A percentile compares a stretch with the other conserved stretches of the same genome.
Evolutionary conservation across 352 stramenopile species (phyloP).

Genomic region (Phytophthora boehmeriae): DNA sequence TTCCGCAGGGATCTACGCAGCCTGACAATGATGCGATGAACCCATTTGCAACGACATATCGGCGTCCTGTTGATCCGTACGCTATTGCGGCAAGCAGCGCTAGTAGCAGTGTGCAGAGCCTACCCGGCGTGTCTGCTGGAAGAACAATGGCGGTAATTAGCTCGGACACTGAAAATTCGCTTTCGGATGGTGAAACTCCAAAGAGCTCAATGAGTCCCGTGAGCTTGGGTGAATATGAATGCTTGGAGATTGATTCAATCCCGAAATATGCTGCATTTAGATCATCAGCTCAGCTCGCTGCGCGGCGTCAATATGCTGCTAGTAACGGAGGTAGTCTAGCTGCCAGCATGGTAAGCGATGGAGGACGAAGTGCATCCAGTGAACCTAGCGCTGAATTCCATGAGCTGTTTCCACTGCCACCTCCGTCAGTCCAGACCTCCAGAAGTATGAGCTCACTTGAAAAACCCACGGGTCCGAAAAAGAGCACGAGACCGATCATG

Average conservation of each 20-base stretch:
- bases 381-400: slow-evolving; percentile 28
- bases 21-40: slow-evolving; percentile 72
- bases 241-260: slow-evolving; percentile 74
- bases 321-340: slow-evolving; percentile 21
- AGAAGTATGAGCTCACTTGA: slow-evolving; percentile 32
- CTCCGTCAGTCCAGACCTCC: slow-evolving; percentile 16
- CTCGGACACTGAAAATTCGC: slow-evolving; percentile 16
- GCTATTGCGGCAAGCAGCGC: slow-evolving; percentile 15
- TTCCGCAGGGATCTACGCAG: slow-evolving; percentile 2
- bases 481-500: slow-evolving; percentile 48
- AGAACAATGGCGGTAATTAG: slow-evolving; percentile 4
- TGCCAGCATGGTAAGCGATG: slow-evolving; percentile 28
- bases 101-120: slow-evolving; percentile 26
- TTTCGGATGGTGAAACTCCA: slow-evolving; percentile 21
- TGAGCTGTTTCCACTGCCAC: slow-evolving; percentile 40
- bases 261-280: slow-evolving; percentile 77
- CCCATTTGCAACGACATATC: slow-evolving; percentile 63
- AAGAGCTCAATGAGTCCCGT: slow-evolving; percentile 54
- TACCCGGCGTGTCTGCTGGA: slow-evolving; percentile 15
- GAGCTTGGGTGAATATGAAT: slow-evolving; percentile 72
- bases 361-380: slow-evolving; percentile 24
- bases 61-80: slow-evolving; percentile 41
- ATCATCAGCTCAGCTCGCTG: slow-evolving; percentile 41
- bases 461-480: slow-evolving; percentile 8
- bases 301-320: slow-evolving; percentile 23